Percentiles rank a stretch among this genome's conserved stretches.
These are phyloP conservation scores for Penstemon eatonii DNA, from an alignment of 257 asterid genomes.

Conservation along the genomic window DNA sequence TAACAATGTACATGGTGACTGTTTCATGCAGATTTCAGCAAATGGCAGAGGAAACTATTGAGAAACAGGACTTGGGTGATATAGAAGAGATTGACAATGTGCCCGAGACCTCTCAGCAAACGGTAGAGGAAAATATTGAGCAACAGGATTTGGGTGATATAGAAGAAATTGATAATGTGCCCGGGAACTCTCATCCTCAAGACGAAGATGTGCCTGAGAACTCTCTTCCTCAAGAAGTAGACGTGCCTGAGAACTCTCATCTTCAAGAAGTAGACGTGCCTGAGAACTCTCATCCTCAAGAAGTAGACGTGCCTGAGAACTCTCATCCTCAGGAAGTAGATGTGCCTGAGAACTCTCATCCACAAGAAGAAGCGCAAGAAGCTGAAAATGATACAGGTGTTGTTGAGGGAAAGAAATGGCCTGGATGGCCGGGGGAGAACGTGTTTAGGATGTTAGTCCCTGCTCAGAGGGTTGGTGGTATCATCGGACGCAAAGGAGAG, in stretches of 20 bases:
- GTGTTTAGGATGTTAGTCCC: conserved; percentile 71
- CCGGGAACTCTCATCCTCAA: conserved; percentile 27
- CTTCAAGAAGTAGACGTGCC: conserved; percentile 32
- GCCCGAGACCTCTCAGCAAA: conserved; percentile 27
- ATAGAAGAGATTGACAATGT: not conserved
- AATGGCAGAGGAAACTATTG: conserved; percentile 26
- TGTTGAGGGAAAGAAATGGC: conserved; percentile 70
- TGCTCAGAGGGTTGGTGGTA: conserved; percentile 69
- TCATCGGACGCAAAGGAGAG: conserved; percentile 82
- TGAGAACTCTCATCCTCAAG: conserved; percentile 36
- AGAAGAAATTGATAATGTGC: conserved; percentile 16
- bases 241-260: too few relatives aligned
- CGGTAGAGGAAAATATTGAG: conserved; percentile 48
- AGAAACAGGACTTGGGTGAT: conserved; percentile 16
- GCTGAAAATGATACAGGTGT: conserved; percentile 39
- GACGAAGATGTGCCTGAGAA: conserved; percentile 34
- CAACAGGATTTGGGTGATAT: conserved; percentile 32
- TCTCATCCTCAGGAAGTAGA: conserved; percentile 33
- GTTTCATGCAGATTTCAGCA: not conserved
- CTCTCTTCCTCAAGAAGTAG: conserved; percentile 37
- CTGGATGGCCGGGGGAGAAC: conserved; percentile 89
- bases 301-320: conserved; percentile 41
- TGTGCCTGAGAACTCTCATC: conserved; percentile 35
- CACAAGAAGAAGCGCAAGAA: conserved; percentile 38
- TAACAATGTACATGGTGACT: too few relatives aligned